Conservation (phyloP, 192 early-diverging fungal genomes). For the Backusella tuberculispora region DNA sequence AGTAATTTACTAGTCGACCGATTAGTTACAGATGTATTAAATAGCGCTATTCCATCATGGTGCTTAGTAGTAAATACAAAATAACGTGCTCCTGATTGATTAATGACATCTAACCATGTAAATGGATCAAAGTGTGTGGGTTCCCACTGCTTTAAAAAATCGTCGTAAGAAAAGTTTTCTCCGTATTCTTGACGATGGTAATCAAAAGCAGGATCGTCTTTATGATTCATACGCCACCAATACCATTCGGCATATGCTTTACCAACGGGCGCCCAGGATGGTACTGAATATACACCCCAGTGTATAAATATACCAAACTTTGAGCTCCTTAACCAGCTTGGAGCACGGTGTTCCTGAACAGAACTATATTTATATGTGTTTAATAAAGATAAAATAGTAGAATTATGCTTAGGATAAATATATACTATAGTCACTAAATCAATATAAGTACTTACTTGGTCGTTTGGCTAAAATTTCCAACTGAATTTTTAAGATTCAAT, state of each 20-base stretch:
- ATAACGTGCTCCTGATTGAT: constrained; percentile 21
- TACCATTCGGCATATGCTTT: constrained; percentile 35
- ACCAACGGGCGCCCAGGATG: constrained; percentile 31
- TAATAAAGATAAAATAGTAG: background rate
- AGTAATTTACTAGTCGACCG: constrained; percentile 23
- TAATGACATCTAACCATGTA: constrained; percentile 29
- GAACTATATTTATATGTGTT: background rate
- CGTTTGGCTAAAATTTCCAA: constrained; percentile 1
- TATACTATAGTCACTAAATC: constrained; percentile 9
- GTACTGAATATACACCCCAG: constrained; percentile 37
- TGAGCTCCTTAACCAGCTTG: constrained; percentile 21
- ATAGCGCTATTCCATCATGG: constrained; percentile 39
- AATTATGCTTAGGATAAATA: background rate
- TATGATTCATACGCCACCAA: constrained; percentile 24
- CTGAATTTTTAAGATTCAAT: background rate
- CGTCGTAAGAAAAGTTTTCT: constrained; percentile 29
- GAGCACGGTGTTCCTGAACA: constrained; percentile 25
- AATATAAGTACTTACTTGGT: background rate
- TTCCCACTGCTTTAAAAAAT: constrained; percentile 23
- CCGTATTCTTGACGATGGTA: constrained; percentile 28
- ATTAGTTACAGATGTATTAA: constrained; percentile 29
- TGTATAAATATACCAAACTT: constrained; percentile 40
- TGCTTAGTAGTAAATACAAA: constrained; percentile 39
- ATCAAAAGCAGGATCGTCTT: background rate
- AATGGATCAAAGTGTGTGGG: constrained; percentile 22